Percentiles rank a stretch among this genome's conserved stretches.
Conservation (phyloP, 306 rosid species). For the Citrullus amarus region DNA sequence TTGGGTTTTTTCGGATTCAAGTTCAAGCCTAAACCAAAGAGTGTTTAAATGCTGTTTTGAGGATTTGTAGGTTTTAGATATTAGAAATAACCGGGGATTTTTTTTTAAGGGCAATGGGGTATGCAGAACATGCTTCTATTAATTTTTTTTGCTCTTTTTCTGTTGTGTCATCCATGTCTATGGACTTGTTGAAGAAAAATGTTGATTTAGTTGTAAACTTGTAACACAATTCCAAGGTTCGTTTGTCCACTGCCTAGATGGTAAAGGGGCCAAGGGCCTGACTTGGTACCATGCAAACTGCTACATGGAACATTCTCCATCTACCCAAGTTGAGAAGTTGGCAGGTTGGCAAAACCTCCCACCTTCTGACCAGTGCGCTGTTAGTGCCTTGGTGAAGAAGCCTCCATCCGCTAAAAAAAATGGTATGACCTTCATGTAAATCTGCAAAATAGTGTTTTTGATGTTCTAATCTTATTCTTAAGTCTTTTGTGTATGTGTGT, state of each 20-base stretch:
- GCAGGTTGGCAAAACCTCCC: conserved; percentile 77
- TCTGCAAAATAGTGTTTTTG: background rate
- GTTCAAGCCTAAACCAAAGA: background rate
- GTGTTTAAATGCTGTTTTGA: background rate
- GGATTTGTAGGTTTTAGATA: background rate
- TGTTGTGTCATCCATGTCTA: background rate
- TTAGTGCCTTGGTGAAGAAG: conserved; percentile 37
- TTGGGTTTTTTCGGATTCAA: background rate
- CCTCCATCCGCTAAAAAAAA: conserved; percentile 21
- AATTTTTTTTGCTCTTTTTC: background rate
- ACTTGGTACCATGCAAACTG: conserved; percentile 93
- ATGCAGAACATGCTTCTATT: background rate
- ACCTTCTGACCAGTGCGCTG: conserved; percentile 60
- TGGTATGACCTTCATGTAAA: conserved; percentile 25
- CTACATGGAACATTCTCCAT: conserved; percentile 53
- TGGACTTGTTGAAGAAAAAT: background rate
- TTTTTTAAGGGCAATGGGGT: background rate
- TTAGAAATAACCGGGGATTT: no score
- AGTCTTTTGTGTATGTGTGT: background rate
- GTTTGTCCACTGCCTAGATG: conserved; percentile 70
- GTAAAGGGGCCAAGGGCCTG: conserved; percentile 67
- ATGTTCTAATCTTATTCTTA: background rate
- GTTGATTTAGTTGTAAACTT: background rate
- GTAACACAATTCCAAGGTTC: conserved; percentile 45
- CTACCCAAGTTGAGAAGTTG: conserved; percentile 55